Percentiles rank a stretch among this genome's conserved stretches.
These are phyloP conservation scores for Coccomyxa sp. DNA, from an alignment of 139 green algal genomes.

Conservation along the genomic window DNA sequence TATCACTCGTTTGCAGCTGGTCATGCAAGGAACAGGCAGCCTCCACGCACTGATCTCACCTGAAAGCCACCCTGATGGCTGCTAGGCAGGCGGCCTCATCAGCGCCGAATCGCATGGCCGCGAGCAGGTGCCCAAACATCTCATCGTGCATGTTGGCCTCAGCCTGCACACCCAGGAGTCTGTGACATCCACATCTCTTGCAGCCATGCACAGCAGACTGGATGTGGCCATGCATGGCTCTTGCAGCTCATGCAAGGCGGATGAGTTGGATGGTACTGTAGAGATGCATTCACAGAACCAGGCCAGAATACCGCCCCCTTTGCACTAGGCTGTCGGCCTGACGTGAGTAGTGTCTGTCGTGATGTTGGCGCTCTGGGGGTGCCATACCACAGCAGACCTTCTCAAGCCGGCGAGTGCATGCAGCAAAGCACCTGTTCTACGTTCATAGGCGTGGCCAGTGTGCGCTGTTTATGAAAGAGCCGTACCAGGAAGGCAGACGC, in stretches of 20 bases:
- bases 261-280: neutral
- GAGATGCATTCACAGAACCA: neutral
- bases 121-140: constrained; percentile 52
- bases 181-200: neutral
- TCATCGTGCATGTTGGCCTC: constrained; percentile 51
- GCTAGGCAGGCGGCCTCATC: neutral
- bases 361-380: neutral
- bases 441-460: neutral
- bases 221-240: no score
- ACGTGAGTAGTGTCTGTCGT: neutral
- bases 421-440: neutral
- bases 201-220: no score
- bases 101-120: constrained; percentile 8
- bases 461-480: neutral
- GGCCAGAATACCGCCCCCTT: neutral
- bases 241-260: neutral
- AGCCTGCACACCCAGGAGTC: neutral
- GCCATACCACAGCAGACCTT: neutral
- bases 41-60: neutral
- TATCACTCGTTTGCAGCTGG: no score
- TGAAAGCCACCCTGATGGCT: neutral
- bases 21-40: neutral
- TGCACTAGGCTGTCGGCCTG: neutral
- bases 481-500: constrained; percentile 31
- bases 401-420: neutral